Percentiles rank a stretch among this genome's conserved stretches.
Conservation (phyloP, 2,329 filamentous ascomycete genomes). For the Aspergillus aculeatinus region DNA sequence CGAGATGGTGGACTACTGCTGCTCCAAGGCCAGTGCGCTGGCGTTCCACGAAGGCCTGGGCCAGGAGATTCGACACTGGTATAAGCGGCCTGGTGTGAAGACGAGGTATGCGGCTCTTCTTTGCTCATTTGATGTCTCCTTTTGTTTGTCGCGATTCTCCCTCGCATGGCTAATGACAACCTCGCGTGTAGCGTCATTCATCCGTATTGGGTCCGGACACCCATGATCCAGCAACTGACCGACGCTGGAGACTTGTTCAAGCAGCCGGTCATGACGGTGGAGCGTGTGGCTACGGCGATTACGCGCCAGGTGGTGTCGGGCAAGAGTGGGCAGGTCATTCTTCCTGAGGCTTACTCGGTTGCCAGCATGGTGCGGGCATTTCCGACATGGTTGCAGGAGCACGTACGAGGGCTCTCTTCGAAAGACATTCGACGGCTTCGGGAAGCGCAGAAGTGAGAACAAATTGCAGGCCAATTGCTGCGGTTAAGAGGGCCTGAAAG, state of each 20-base stretch:
- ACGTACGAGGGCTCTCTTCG: conserved; percentile 29
- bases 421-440: conserved; percentile 25
- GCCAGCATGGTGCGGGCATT: conserved; percentile 32
- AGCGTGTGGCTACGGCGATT: conserved; percentile 49
- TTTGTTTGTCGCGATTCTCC: background rate
- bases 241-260: conserved; percentile 32
- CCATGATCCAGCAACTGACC: conserved; percentile 43
- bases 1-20: conserved; percentile 54
- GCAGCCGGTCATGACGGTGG: conserved; percentile 37
- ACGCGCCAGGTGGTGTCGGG: conserved; percentile 52
- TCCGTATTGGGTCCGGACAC: conserved; percentile 50
- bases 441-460: conserved; percentile 14
- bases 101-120: conserved; percentile 30
- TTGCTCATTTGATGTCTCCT: background rate
- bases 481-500: too few relatives aligned
- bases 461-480: background rate
- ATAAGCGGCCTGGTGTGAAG: conserved; percentile 39
- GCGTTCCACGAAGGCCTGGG: conserved; percentile 54
- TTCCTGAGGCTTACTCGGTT: conserved; percentile 40
- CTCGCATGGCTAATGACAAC: conserved; percentile 5
- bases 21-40: conserved; percentile 53
- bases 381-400: conserved; percentile 51
- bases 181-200: conserved; percentile 29
- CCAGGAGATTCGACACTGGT: conserved; percentile 39
- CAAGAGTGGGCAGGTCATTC: conserved; percentile 50